phyloP scores from a whole-genome alignment of 129 eudicot species.

The Deinandra increscens region DNA sequence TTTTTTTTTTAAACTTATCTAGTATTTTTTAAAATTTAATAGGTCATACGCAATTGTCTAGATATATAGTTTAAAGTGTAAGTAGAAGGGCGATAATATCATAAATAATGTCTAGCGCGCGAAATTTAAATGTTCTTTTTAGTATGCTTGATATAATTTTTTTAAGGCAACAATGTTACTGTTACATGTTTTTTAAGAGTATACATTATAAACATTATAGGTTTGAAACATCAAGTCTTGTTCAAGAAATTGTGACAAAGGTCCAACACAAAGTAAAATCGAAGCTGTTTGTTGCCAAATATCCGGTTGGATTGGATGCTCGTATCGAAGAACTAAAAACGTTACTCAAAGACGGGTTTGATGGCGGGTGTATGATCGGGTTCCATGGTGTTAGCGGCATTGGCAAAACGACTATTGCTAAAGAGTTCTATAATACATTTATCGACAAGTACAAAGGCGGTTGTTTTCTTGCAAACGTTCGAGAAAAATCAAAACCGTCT shows the following conservation, averaged over 20 bases:
- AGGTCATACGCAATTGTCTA: no score
- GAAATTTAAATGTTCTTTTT: no score
- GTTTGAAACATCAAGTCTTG: background rate
- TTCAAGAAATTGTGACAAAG: conserved; percentile 1
- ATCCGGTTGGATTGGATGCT: conserved; percentile 2
- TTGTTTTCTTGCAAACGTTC: background rate
- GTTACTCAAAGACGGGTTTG: background rate
- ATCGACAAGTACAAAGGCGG: background rate
- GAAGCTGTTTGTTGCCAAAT: background rate
- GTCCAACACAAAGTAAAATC: background rate
- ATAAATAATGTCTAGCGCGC: no score
- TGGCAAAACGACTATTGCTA: conserved; percentile 5
- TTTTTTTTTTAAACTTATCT: no score
- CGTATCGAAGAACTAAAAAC: background rate
- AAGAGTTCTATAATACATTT: background rate
- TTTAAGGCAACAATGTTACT: no score
- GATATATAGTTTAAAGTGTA: no score
- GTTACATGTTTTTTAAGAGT: no score
- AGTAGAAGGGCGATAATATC: no score
- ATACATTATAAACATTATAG: background rate
- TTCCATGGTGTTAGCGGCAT: conserved; percentile 1
- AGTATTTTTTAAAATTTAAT: no score
- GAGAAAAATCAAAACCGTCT: background rate
- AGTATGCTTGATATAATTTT: no score
- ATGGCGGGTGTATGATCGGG: background rate